Conservation (phyloP, 768 basidiomycete species). For the Mycena pura region DNA sequence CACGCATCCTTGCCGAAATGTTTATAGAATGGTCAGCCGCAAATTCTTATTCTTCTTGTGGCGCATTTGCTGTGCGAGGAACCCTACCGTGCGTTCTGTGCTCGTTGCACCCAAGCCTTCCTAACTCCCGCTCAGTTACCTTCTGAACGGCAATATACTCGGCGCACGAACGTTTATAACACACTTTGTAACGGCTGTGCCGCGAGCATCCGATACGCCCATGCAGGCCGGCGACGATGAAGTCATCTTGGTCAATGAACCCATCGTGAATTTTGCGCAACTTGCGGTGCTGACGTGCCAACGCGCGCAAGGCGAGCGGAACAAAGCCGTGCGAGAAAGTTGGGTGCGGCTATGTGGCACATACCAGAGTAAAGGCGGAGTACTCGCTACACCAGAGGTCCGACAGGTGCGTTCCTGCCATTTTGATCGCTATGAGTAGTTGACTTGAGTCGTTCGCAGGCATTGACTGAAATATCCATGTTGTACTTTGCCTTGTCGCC, state of each 20-base stretch:
- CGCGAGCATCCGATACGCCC: slow-evolving; percentile 53
- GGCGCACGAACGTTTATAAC: slow-evolving; percentile 91
- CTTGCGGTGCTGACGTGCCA: slow-evolving; percentile 90
- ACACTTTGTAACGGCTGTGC: slow-evolving; percentile 73
- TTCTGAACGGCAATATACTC: slow-evolving; percentile 89
- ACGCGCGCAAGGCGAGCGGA: slow-evolving; percentile 80
- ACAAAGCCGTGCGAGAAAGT: slow-evolving; percentile 74
- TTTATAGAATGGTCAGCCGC: slow-evolving; percentile 78
- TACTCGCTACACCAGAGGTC: slow-evolving; percentile 65
- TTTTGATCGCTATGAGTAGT: neutral
- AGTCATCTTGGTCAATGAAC: slow-evolving; percentile 75
- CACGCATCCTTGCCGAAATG: slow-evolving; percentile 84
- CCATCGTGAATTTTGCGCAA: slow-evolving; percentile 87
- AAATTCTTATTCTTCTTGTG: slow-evolving; percentile 53
- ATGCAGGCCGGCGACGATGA: slow-evolving; percentile 63
- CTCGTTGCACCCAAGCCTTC: neutral
- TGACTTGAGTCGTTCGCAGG: slow-evolving; percentile 45
- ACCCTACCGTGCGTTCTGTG: slow-evolving; percentile 79
- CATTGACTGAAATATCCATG: slow-evolving; percentile 68
- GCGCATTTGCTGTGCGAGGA: slow-evolving; percentile 84
- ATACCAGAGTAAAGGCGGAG: slow-evolving; percentile 76
- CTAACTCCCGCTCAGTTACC: slow-evolving; percentile 54
- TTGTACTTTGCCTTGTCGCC: slow-evolving; percentile 90
- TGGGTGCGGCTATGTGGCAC: slow-evolving; percentile 88
- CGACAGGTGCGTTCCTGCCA: slow-evolving; percentile 58